phyloP scores from a whole-genome alignment of 2,329 filamentous ascomycete genomes.

The Paecilomyces variotii region DNA sequence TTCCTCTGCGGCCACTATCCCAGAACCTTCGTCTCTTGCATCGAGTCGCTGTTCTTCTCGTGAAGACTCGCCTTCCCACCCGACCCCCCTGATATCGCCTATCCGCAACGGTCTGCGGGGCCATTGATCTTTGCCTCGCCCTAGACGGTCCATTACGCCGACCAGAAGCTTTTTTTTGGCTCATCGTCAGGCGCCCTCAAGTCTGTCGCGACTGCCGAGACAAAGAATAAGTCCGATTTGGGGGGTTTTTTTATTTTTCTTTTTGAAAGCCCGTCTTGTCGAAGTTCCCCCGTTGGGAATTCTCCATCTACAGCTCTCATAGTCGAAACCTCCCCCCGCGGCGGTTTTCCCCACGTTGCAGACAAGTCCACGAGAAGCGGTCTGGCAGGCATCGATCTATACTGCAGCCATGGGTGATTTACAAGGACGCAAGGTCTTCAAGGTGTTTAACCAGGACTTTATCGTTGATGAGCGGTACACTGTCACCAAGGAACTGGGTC shows the following conservation, averaged over 20 bases:
- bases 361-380: not conserved
- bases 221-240: not conserved
- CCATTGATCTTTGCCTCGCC: not conserved
- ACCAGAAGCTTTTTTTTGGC: not conserved
- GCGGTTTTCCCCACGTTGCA: slow-evolving; percentile 2
- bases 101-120: not conserved
- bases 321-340: not conserved
- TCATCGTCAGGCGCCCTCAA: not conserved
- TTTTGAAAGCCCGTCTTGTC: not conserved
- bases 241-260: not conserved
- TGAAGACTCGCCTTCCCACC: not conserved
- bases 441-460: slow-evolving; percentile 99
- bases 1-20: not conserved
- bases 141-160: not conserved
- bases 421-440: slow-evolving; percentile 81
- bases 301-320: not conserved
- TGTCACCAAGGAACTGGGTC: slow-evolving; percentile 95
- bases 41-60: not conserved
- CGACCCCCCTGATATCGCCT: not conserved
- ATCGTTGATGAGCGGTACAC: slow-evolving; percentile 97
- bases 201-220: not conserved
- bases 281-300: not conserved
- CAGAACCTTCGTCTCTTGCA: not conserved
- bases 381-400: not conserved
- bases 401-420: slow-evolving; percentile 48